phyloP scores from a whole-genome alignment of 2,329 filamentous ascomycete species.

The Penicillium sp. region DNA sequence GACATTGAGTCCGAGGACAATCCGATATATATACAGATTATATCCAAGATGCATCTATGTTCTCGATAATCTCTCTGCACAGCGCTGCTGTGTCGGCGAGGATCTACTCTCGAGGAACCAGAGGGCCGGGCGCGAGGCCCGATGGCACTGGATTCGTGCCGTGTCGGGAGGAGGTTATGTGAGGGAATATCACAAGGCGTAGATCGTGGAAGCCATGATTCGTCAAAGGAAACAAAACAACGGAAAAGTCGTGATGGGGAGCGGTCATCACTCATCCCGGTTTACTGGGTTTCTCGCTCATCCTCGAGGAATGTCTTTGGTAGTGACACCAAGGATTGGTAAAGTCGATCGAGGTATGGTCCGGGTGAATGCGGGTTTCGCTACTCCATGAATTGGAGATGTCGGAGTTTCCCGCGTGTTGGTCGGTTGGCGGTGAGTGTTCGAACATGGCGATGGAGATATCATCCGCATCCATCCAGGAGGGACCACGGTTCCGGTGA shows the following conservation, averaged over 20 bases:
- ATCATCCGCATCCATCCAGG: constrained; percentile 34
- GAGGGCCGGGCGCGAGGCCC: constrained; percentile 7
- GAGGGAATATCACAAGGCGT: constrained; percentile 7
- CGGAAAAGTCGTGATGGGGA: too few relatives aligned
- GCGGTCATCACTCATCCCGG: too few relatives aligned
- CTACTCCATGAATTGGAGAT: constrained; percentile 28
- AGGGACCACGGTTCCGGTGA: constrained; percentile 19
- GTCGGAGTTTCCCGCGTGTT: constrained; percentile 20
- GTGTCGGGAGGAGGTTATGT: not conserved
- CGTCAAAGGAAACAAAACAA: constrained; percentile 11
- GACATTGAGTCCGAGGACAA: too few relatives aligned
- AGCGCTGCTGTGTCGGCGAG: not conserved
- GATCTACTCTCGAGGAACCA: not conserved
- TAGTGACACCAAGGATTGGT: constrained; percentile 15
- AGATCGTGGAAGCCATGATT: constrained; percentile 19
- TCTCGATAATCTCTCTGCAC: not conserved
- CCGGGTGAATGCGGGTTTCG: constrained; percentile 25
- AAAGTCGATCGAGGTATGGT: constrained; percentile 22
- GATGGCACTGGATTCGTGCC: not conserved
- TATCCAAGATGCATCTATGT: not conserved
- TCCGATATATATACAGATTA: constrained; percentile 3
- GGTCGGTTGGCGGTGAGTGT: constrained; percentile 22
- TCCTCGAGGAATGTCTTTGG: constrained; percentile 5
- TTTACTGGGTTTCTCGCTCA: constrained; percentile 9
- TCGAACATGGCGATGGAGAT: constrained; percentile 38